phyloP scores from a whole-genome alignment of 108 stramenopile species.

The Nannochloropsis gaditana region DNA sequence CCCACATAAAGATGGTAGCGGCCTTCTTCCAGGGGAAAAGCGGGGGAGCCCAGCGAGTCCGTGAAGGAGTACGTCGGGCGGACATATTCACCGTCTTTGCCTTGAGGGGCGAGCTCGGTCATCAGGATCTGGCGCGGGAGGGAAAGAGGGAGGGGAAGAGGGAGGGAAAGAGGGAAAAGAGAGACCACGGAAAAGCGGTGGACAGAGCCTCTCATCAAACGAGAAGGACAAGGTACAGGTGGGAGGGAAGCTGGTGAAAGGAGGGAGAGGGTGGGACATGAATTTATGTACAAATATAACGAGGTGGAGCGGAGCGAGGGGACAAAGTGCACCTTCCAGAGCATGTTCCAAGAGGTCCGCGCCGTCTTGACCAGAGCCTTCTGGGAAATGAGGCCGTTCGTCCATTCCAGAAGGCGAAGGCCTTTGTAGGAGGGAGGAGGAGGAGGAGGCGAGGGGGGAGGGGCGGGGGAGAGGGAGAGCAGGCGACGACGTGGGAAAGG shows the following conservation, averaged over 20 bases:
- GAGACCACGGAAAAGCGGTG: no score
- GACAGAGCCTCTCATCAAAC: no score
- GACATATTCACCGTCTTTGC: slow-evolving; percentile 37
- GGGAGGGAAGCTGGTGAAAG: neutral
- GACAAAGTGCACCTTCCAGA: slow-evolving; percentile 24
- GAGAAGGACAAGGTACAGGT: neutral
- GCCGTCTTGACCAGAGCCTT: slow-evolving; percentile 36
- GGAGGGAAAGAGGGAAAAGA: neutral
- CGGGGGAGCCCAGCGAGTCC: slow-evolving; percentile 32
- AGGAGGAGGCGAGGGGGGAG: neutral
- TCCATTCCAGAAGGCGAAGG: slow-evolving; percentile 40
- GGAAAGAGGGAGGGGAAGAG: slow-evolving; percentile 22
- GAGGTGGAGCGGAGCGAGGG: neutral
- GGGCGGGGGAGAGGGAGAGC: neutral
- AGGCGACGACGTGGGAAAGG: neutral
- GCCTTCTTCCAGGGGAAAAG: slow-evolving; percentile 57
- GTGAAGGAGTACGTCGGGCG: slow-evolving; percentile 42
- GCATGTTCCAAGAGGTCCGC: slow-evolving; percentile 29
- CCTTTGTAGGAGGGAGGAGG: slow-evolving; percentile 22
- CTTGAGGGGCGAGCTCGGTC: slow-evolving; percentile 44
- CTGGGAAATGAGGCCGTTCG: slow-evolving; percentile 35
- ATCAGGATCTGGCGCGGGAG: slow-evolving; percentile 37
- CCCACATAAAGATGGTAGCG: slow-evolving; percentile 83
- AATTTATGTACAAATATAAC: neutral
- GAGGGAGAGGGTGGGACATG: neutral